A percentile compares a stretch with the other conserved stretches of the same genome.
Evolutionary conservation across 2,329 filamentous ascomycete genomes (phyloP).

Genomic region (Teratosphaeria zuluensis): DNA sequence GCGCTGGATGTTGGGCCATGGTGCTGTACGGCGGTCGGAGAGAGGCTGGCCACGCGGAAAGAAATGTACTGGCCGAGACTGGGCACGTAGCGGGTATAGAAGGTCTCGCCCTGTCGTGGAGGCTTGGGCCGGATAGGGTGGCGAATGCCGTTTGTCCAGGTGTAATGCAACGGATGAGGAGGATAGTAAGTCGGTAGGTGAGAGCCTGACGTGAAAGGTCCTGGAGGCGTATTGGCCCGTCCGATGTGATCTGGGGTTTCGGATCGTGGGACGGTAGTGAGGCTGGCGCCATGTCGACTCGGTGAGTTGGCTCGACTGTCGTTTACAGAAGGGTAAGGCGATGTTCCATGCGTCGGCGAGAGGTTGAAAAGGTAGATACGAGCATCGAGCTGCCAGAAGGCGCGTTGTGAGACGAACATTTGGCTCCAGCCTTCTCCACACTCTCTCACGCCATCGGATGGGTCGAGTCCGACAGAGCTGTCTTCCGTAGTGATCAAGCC

Average conservation of each 20-base stretch:
- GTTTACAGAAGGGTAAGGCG: slow-evolving; percentile 39
- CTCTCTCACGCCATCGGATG: slow-evolving; percentile 43
- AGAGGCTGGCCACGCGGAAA: slow-evolving; percentile 72
- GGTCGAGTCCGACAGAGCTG: slow-evolving; percentile 57
- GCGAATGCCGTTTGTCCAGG: slow-evolving; percentile 64
- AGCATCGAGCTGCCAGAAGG: slow-evolving; percentile 88
- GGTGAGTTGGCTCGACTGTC: slow-evolving; percentile 44
- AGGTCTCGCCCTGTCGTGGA: slow-evolving; percentile 78
- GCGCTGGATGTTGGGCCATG: slow-evolving; percentile 42
- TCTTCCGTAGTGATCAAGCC: slow-evolving; percentile 69
- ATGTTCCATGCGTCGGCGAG: slow-evolving; percentile 44
- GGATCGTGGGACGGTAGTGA: not conserved
- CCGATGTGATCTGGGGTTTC: slow-evolving; percentile 8
- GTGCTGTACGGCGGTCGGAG: slow-evolving; percentile 53
- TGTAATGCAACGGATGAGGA: slow-evolving; percentile 71
- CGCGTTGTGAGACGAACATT: slow-evolving; percentile 72
- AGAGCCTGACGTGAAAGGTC: slow-evolving; percentile 71
- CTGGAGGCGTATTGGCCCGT: slow-evolving; percentile 30
- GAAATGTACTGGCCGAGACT: slow-evolving; percentile 76
- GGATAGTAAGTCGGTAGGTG: slow-evolving; percentile 89
- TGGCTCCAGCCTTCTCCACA: slow-evolving; percentile 58
- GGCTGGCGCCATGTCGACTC: slow-evolving; percentile 11
- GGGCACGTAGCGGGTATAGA: slow-evolving; percentile 81
- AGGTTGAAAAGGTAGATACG: slow-evolving; percentile 82
- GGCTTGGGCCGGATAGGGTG: slow-evolving; percentile 85